These are phyloP conservation scores for Aspergillus campestris DNA, from an alignment of 495 filamentous ascomycete species.

Conservation along the genomic window DNA sequence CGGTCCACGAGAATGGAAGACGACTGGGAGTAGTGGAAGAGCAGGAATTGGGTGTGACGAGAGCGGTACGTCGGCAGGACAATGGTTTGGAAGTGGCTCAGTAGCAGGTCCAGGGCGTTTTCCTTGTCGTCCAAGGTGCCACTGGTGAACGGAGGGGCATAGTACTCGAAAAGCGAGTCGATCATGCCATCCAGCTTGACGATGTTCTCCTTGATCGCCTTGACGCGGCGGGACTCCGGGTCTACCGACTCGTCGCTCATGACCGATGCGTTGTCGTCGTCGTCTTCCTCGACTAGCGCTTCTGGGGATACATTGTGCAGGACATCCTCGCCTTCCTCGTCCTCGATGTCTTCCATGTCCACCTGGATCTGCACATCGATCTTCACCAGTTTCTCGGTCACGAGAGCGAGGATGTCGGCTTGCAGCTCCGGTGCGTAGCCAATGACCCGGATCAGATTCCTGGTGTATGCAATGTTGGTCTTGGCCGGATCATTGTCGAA, in stretches of 20 bases:
- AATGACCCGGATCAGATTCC: slow-evolving; percentile 66
- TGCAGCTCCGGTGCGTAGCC: slow-evolving; percentile 73
- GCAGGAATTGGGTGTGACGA: slow-evolving; percentile 79
- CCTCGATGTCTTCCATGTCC: slow-evolving; percentile 79
- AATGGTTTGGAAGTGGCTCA: slow-evolving; percentile 73
- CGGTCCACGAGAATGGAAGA: slow-evolving; percentile 65
- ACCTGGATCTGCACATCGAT: slow-evolving; percentile 91
- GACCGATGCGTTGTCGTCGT: slow-evolving; percentile 49
- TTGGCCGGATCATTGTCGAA: slow-evolving; percentile 62
- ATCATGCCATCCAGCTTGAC: slow-evolving; percentile 90
- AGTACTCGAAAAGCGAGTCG: slow-evolving; percentile 79
- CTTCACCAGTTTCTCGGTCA: slow-evolving; percentile 78
- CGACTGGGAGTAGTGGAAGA: slow-evolving; percentile 86
- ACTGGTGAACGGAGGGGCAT: slow-evolving; percentile 57
- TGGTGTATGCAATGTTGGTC: slow-evolving; percentile 65
- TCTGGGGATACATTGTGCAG: slow-evolving; percentile 31
- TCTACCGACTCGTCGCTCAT: slow-evolving; percentile 38
- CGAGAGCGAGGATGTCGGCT: slow-evolving; percentile 70
- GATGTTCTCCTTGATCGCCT: slow-evolving; percentile 67
- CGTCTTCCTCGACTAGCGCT: slow-evolving; percentile 41
- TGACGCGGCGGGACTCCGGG: slow-evolving; percentile 39
- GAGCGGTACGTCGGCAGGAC: slow-evolving; percentile 85
- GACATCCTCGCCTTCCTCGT: slow-evolving; percentile 53
- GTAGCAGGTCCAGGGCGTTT: slow-evolving; percentile 57
- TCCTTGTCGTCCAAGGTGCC: slow-evolving; percentile 36